Evolutionary conservation across 495 filamentous ascomycete species (phyloP), one percentile per base, ranked within the genome.

Genomic region (Podospora conica): DNA sequence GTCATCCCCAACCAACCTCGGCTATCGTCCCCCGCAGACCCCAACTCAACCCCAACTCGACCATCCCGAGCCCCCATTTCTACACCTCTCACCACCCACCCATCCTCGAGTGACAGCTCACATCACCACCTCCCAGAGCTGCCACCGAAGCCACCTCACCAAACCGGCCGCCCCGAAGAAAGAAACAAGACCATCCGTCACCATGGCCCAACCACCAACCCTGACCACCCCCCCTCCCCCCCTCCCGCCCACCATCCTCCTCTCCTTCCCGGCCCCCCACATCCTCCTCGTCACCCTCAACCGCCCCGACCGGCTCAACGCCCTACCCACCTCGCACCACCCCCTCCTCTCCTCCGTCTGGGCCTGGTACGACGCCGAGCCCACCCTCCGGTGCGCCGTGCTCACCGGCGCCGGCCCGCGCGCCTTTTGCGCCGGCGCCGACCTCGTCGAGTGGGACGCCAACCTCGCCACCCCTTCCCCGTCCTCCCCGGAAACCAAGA

Each of bases 281-380:
- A 78, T 88, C 69, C 80, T 90, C 9, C 81, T 88, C 55, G 78
- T 87, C 27, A 88, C 86, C 0, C 81, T 90, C 74, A 86, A 86
- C 77, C 83, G 86, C 3, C 84, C 86, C 5, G 69, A 74, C 28
- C 70, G 77, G 24, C 82, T 90, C 67, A 90, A 90, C 78, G 80
- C 82, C 65, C 82, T 89, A 71, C 78, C 78, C 56, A 73, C 73
- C 6, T 68, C 76, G 4, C 79, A 81, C 55, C 84, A 88, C 77
- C 66, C 70, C 63, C 80, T 82, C 61, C 78, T 88, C 27, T 78
- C 82, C 53, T 53, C 58, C 1, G 73, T 89, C 3, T 89, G 79
- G 76, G 68, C 67, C 3, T 89, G 87, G 87, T 85, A 80, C 74
- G 87, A 90, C 67, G 66, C 61, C 20, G 81, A 87, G 70, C 84